Evolutionary conservation across 257 asterid genomes (phyloP), one percentile per base, ranked within the genome.

Genomic region (Solanum corneliomulleri): DNA sequence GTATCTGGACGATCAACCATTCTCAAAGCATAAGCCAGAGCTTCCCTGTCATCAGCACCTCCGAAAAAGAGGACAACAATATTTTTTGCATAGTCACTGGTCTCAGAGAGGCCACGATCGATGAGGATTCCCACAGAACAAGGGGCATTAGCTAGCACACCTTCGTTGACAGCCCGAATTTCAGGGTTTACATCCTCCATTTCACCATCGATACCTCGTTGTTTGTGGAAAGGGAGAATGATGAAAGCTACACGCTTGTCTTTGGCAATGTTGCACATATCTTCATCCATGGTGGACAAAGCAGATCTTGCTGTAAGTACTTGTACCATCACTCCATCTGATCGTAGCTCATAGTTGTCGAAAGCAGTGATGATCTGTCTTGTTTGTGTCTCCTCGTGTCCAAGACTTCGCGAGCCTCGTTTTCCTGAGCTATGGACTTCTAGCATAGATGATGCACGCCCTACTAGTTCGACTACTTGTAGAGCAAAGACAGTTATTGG

Each of bases 41-140:
- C 98, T 89, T 96, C 99, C n/a, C 98, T 92, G 56, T 96, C 98
- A 70, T 96, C 99, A 0, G 97, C 93, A 20, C 99, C 99, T 0
- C 99, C 98, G 9, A 96, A 96, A 86, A 83, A 96, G 4, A 96
- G 76, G 86, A 94, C 87, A 4, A 90, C 92, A 13, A 96, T 87
- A 66, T 91, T 93, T n/a, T 86, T 86, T 6, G 95, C 93, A 3
- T 86, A 89, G 64, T 91, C 91, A 0, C 89, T 89, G 1, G 89
- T 23, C 74, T 91, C 94, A 0, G 90, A 84, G 27, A 72, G 84
- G 18, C 98, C 98, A 45, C 96, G 90, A 68, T 94, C 96, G 5
- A 95, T 86, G 45, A 97, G 88, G 71, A 97, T 92, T 42, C 99
- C 99, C 7, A 97, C 98, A 0, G 99, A 94, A 90, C 99, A 97